Conservation (phyloP, 768 basidiomycete genomes). For the Psilocybe cyanescens region DNA sequence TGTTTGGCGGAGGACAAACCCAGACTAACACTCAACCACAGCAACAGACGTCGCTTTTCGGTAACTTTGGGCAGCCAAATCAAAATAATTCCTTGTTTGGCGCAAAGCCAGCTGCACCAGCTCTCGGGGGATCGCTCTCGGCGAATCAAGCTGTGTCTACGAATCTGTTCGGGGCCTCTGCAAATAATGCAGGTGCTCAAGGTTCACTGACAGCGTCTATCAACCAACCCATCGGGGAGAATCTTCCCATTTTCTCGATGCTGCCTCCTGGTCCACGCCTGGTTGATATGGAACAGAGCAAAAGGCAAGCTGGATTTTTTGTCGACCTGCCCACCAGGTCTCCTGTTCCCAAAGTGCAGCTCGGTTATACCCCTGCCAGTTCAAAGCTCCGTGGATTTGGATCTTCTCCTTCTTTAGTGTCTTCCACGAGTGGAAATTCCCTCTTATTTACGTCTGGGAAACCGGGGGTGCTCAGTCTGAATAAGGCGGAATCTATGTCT, state of each 20-base stretch:
- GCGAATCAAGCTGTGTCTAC: constrained; percentile 17
- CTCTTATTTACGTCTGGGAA: constrained; percentile 60
- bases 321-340: constrained; percentile 78
- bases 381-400: constrained; percentile 78
- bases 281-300: constrained; percentile 62
- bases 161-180: constrained; percentile 35
- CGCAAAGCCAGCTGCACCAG: constrained; percentile 53
- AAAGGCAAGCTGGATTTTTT: constrained; percentile 80
- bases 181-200: constrained; percentile 49
- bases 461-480: constrained; percentile 56
- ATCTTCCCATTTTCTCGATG: constrained; percentile 75
- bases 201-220: constrained; percentile 83
- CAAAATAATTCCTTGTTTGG: constrained; percentile 49
- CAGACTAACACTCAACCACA: constrained; percentile 34
- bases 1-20: constrained; percentile 49
- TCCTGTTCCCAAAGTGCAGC: constrained; percentile 64
- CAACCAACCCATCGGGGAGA: constrained; percentile 78
- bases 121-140: constrained; percentile 35
- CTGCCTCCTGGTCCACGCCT: constrained; percentile 73
- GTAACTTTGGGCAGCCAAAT: constrained; percentile 49
- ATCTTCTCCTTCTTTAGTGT: constrained; percentile 46
- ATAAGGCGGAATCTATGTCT: constrained; percentile 48
- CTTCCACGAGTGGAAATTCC: constrained; percentile 32
- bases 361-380: constrained; percentile 68
- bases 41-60: constrained; percentile 47